phyloP scores from a whole-genome alignment of 2,329 filamentous ascomycete species.

The Aciculosporium take region DNA sequence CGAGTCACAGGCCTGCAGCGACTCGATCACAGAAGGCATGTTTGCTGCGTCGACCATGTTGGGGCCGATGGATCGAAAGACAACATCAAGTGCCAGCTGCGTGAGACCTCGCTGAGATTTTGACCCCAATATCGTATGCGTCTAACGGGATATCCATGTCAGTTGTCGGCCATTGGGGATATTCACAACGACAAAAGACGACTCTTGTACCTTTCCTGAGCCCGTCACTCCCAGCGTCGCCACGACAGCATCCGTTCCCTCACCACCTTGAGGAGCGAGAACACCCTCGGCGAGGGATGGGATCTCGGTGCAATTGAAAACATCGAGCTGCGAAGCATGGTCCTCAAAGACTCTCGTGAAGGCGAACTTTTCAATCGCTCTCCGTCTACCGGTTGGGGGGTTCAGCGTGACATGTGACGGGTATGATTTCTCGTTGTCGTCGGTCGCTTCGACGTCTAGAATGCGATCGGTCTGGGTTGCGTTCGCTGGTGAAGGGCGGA shows the following conservation, averaged over 20 bases:
- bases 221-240: constrained; percentile 90
- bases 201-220: constrained; percentile 66
- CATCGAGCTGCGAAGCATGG: constrained; percentile 64
- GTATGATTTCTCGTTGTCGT: constrained; percentile 17
- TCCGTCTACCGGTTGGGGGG: constrained; percentile 71
- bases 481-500: constrained; percentile 50
- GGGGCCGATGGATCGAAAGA: constrained; percentile 67
- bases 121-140: constrained; percentile 88
- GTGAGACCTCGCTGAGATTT: constrained; percentile 76
- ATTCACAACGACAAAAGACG: neutral
- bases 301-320: constrained; percentile 71
- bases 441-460: constrained; percentile 56
- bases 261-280: constrained; percentile 53
- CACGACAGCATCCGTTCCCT: constrained; percentile 76
- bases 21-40: constrained; percentile 51
- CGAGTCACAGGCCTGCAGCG: constrained; percentile 60
- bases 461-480: constrained; percentile 47
- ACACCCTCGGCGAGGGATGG: constrained; percentile 68
- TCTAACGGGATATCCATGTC: constrained; percentile 35
- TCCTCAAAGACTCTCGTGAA: constrained; percentile 93
- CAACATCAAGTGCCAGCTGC: constrained; percentile 77
- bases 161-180: neutral
- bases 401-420: constrained; percentile 63
- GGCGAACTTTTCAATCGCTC: constrained; percentile 82
- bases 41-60: constrained; percentile 51